phyloP scores from a whole-genome alignment of 768 basidiomycete genomes.

The Suillus cothurnatus region DNA sequence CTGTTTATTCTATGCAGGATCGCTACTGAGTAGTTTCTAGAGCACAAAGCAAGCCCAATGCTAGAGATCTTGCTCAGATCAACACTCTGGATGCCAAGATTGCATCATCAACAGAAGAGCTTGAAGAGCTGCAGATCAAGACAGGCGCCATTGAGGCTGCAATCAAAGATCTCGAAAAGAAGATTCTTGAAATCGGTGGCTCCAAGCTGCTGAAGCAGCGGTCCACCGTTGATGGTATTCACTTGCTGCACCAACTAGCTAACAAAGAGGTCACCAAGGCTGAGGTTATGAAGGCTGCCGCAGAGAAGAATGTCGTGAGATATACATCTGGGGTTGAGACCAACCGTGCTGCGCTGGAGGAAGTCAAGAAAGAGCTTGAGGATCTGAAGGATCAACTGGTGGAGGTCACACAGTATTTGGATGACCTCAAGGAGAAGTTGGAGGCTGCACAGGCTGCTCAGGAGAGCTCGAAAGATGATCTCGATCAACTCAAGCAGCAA shows the following conservation, averaged over 20 bases:
- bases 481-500: constrained; percentile 74
- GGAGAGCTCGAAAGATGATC: constrained; percentile 80
- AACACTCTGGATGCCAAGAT: constrained; percentile 74
- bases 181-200: constrained; percentile 93
- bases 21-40: constrained; percentile 40
- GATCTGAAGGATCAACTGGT: constrained; percentile 61
- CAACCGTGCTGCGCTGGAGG: constrained; percentile 56
- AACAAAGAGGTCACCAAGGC: constrained; percentile 94
- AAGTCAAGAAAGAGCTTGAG: constrained; percentile 66
- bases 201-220: constrained; percentile 85
- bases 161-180: constrained; percentile 85
- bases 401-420: constrained; percentile 59
- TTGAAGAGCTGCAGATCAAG: constrained; percentile 65
- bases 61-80: constrained; percentile 79
- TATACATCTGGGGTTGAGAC: constrained; percentile 55
- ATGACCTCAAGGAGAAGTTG: constrained; percentile 63
- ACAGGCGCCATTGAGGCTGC: constrained; percentile 72
- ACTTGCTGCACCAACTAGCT: constrained; percentile 79
- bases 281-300: constrained; percentile 86
- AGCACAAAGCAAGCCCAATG: constrained; percentile 80
- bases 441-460: constrained; percentile 75
- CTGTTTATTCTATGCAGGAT: background rate
- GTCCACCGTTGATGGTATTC: constrained; percentile 87
- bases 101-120: constrained; percentile 51
- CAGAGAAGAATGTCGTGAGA: constrained; percentile 81